Evolutionary conservation across 1,284 basidiomycete species (phyloP), one percentile per base, ranked within the genome.

Genomic region (Amylostereum chailletii): DNA sequence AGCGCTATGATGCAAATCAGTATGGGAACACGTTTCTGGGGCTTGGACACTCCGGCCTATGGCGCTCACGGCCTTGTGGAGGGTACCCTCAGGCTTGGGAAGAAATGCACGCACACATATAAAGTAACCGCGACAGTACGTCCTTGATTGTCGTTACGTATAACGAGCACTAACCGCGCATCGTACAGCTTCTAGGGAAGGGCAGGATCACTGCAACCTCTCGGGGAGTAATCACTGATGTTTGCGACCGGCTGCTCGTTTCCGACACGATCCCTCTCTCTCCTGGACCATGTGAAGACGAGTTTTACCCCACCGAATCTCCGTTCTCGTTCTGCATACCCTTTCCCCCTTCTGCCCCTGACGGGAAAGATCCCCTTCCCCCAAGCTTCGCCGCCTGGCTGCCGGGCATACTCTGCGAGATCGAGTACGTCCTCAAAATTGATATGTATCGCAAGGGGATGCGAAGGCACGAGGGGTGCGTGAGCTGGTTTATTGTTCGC

Each of bases 401-500:
- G 39, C 63, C 68, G 2, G 64, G 69, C 8, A 57, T 68, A 6
- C 58, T 63, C n/a, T 64, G 64, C 40, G 68, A 71, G 47, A 60
- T 75, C 27, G 57, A 57, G 11, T 76, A 75, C 56, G 52, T 54
- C 34, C 45, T 75, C 38, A 69, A 66, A 54, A 60, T 75, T 11
- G 62, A 70, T 34, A 62, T 75, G 55, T 58, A 60, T 42, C 65
- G 73, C 34, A 72, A 69, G 55, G 69, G 68, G 33, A 51, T 74
- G 8, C 63, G 66, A 38, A 64, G 66, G 47, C 65, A 68, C 57
- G 69, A 70, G 60, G 58, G 57, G 77, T 79, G 55, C 62, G 74
- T 60, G 42, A 19, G 38, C 53, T 40, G 41, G 46, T 46, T 26
- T 37, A 36, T 19, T 30, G 41, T 11, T 11, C 34, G 48, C 32